Conservation (phyloP, 176 grass and related monocot genomes). For the Themeda triandra region DNA sequence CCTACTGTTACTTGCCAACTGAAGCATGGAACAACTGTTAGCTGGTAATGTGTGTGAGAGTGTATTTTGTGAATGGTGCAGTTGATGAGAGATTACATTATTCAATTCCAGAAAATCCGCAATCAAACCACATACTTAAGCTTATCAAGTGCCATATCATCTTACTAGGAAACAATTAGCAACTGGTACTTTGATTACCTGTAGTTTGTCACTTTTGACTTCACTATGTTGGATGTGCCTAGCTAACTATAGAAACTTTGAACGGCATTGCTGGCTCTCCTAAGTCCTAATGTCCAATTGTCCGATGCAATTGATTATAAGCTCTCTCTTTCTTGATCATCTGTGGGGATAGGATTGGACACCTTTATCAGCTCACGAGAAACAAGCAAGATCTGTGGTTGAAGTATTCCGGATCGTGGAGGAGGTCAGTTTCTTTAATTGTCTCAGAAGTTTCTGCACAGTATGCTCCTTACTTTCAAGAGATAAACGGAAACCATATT, state of each 20-base stretch:
- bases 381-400: conserved; percentile 69
- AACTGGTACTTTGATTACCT: not conserved
- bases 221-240: not conserved
- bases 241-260: not conserved
- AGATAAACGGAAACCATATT: conserved; percentile 18
- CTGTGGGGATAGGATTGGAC: conserved; percentile 59
- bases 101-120: not conserved
- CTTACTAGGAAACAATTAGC: not conserved
- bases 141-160: not conserved
- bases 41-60: not conserved
- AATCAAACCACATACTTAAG: not conserved
- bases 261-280: not conserved
- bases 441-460: not conserved
- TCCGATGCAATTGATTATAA: conserved; percentile 5
- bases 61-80: not conserved
- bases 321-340: conserved; percentile 17
- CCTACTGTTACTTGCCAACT: conserved; percentile 5
- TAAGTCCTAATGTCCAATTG: not conserved
- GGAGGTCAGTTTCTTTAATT: conserved; percentile 59
- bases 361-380: conserved; percentile 69
- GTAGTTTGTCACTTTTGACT: not conserved
- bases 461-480: not conserved
- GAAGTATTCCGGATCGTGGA: conserved; percentile 92
- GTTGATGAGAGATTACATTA: not conserved
- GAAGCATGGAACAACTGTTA: not conserved